Evolutionary conservation across 306 rosid species (phyloP), one percentile per base, ranked within the genome.

Genomic region (Dryas octopetala): DNA sequence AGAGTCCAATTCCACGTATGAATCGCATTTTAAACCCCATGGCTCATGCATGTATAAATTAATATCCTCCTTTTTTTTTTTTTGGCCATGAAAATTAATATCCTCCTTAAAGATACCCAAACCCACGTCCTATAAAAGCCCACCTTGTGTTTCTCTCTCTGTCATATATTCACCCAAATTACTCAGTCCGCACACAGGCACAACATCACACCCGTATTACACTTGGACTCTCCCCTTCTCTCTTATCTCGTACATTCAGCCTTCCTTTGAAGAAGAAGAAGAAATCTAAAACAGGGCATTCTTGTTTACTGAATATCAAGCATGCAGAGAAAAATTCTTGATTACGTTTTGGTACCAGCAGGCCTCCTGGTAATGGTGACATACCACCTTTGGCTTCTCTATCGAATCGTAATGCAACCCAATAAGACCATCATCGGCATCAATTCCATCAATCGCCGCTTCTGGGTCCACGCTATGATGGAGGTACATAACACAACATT

Each of bases 391-490:
- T 95, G 97, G 97, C 97, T 92, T 32, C 80, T 95, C 67, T 47
- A 83, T 40, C 86, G 82, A 44, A 78, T 95, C 48, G 2, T 82
- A 3, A 84, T 26, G 44, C 86, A 84, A 4, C 99, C 99, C 63
- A 86, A 89, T 68, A 86, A 73, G 75, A 92, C 99, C 13, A 80
- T 90, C 38, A 71, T 92, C 60, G 99, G 99, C 44, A 80, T 92
- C 87, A 92, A 92, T 43, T 87, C 97, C 79, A 70, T 88, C 86
- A 92, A 86, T 70, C 97, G 99, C 67, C 93, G 97, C 14, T 75
- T 85, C 71, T 95, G 99, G 99, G 93, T 90, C 51, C 85, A 74
- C 7, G 96, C 96, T 19, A 95, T 95, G 97, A 95, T 88, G 97
- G 97, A 90, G 97, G 98, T 93, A 78, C 3, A 32, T 32, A 32